Evolutionary conservation across 805 yeast genomes (phyloP), one percentile per base, ranked within the genome.

Genomic region (Lipomyces chichibuensis): DNA sequence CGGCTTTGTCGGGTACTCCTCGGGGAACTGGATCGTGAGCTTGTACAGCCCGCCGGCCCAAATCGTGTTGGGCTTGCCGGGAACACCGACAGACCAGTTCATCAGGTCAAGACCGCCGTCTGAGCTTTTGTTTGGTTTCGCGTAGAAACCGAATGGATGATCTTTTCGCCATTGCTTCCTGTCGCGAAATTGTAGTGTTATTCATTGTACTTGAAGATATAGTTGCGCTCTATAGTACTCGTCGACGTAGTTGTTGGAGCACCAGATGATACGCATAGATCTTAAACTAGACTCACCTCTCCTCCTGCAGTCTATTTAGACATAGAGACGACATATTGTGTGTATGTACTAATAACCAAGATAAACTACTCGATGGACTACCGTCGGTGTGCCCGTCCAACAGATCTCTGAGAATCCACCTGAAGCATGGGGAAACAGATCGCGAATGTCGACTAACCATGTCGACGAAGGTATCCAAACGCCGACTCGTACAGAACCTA

Each of bases 131-230:
- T 80, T 76, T 14, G 99, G 99, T 75, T 91, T 91, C 51, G 99
- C 99, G 72, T 80, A 93, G 79, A 95, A 95, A 7, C 98, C 98
- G 79, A 93, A 95, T 0, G 99, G 99, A 77, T 95, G 99, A 77
- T 92, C 97, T 77, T 92, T 94, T 73, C 99, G 87, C 99, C 99
- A 95, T 77, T 90, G 92, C 79, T 93, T 94, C 78, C 99, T 88
- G 59, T 39, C 35, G 33, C 13, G 35, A 49, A n/a, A 43, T 43
- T 43, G 9, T n/a, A 20, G 23, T 57, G 27, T 25, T 39, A 57
- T 9, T 35, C n/a, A 2, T 11, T 35, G 25, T 23, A 56, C 35
- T 23, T 14, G n/a, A 56, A 56, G 0, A 56, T 29, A 32, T 23
- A 56, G 27, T 11, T 13, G 37, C 23, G 49, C 23, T 43, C 23